These are phyloP conservation scores for Durusdinium trenchii DNA, from an alignment of 73 alveolate genomes.

Conservation along the genomic window DNA sequence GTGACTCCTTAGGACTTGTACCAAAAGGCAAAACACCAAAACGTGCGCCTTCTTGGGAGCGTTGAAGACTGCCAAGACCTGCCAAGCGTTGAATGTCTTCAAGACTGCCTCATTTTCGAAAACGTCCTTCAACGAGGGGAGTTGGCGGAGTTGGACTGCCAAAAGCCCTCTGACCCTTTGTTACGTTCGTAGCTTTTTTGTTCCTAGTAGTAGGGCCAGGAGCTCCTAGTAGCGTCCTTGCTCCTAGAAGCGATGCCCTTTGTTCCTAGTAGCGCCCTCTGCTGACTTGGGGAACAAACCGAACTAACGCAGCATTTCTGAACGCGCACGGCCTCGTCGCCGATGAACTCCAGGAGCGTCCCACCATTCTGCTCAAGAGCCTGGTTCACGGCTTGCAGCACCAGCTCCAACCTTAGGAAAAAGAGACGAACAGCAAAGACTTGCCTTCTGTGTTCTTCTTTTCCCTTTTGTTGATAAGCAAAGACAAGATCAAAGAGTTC, in stretches of 20 bases:
- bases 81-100: too few species aligned
- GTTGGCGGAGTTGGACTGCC: too few species aligned
- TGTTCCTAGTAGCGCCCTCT: too few species aligned
- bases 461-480: background rate
- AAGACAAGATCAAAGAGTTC: too few species aligned
- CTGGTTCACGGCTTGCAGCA: conserved; percentile 80
- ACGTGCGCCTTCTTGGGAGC: conserved; percentile 66
- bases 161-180: too few species aligned
- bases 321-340: conserved; percentile 48
- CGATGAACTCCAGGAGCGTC: conserved; percentile 87
- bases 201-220: too few species aligned
- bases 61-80: conserved; percentile 85
- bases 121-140: too few species aligned
- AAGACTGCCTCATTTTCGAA: too few species aligned
- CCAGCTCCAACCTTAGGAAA: conserved; percentile 71
- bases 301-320: background rate
- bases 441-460: background rate
- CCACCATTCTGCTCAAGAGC: conserved; percentile 90
- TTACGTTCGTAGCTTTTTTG: too few species aligned
- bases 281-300: background rate
- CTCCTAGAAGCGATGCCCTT: too few species aligned
- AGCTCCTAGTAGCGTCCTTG: too few species aligned
- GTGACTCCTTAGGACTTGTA: background rate
- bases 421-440: background rate
- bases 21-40: too few species aligned